phyloP scores from a whole-genome alignment of 345 rosid species.

The Murraya koenigii region DNA sequence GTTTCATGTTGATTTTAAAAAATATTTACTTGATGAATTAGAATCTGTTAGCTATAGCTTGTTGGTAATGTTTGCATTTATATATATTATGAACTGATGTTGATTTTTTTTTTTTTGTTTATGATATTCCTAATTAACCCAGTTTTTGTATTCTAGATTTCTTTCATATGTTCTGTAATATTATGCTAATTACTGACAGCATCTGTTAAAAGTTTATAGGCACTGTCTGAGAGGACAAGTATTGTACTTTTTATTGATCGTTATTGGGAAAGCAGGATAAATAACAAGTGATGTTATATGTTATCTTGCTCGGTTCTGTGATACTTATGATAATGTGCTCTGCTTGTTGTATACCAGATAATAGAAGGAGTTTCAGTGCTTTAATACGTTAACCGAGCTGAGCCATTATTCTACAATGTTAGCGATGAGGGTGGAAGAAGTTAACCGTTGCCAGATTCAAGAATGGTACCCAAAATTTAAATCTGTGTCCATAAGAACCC shows the following conservation, averaged over 20 bases:
- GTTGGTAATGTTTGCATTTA: too few species aligned
- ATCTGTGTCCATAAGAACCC: conserved; percentile 61
- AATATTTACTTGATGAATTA: too few species aligned
- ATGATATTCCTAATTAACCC: not conserved
- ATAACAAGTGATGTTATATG: too few species aligned
- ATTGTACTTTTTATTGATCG: not conserved
- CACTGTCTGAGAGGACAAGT: not conserved
- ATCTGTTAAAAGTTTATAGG: not conserved
- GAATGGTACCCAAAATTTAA: conserved; percentile 85
- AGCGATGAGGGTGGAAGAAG: conserved; percentile 68
- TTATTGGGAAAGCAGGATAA: too few species aligned
- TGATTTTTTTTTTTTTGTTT: not conserved
- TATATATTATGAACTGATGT: too few species aligned
- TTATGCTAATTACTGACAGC: not conserved
- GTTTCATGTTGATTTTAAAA: too few species aligned
- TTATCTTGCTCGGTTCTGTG: not conserved
- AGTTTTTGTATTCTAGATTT: not conserved
- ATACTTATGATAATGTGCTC: not conserved
- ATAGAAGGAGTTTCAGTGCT: not conserved
- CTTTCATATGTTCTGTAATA: not conserved
- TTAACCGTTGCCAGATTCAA: conserved; percentile 77
- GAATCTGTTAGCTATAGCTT: too few species aligned
- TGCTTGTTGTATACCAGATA: not conserved
- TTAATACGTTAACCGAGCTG: too few species aligned
- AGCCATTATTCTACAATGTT: not conserved